Base-by-base conservation (phyloP, 1,284 basidiomycete genomes). In the Melampsora americana region DNA sequence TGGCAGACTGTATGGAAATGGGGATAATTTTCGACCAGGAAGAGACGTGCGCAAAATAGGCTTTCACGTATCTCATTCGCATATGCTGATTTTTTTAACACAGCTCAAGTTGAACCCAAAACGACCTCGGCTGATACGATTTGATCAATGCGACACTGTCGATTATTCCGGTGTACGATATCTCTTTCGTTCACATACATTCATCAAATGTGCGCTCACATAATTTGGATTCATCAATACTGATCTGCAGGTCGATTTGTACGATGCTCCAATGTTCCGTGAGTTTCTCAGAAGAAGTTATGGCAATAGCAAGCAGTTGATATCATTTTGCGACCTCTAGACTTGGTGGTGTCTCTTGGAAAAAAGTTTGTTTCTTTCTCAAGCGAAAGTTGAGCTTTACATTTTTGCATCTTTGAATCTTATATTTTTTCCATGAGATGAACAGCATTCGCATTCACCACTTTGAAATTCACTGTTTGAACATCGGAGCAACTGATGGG, bases 151-250 rank as follows among this genome's bases (percentile, higher is more conserved):
- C n/a, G 46, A 48, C 39, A 53, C 53, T 11, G 70, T 73, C 18
- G 62, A 66, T 66, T 73, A 73, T 62, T 73, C 70, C 16, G 70
- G 70, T 16, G 70, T 73, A n/a, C 26, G 69, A 64, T 30, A 26
- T 53, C 48, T 26, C 64, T 42, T 44, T 12, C 28, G 2, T 11
- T n/a, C n/a, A n/a, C n/a, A n/a, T n/a, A n/a, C n/a, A n/a, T n/a
- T n/a, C n/a, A n/a, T n/a, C n/a, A n/a, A n/a, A n/a, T n/a, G n/a
- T n/a, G n/a, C n/a, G n/a, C n/a, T n/a, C n/a, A n/a, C n/a, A n/a
- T n/a, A n/a, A n/a, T n/a, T n/a, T n/a, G n/a, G n/a, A n/a, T n/a
- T n/a, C n/a, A n/a, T n/a, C n/a, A n/a, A n/a, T n/a, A n/a, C n/a
- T n/a, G n/a, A n/a, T 12, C 12, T n/a, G 20, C 35, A 71, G 69